These are phyloP conservation scores for Mrakia gelida DNA, from an alignment of 768 basidiomycete species.

Conservation along the genomic window DNA sequence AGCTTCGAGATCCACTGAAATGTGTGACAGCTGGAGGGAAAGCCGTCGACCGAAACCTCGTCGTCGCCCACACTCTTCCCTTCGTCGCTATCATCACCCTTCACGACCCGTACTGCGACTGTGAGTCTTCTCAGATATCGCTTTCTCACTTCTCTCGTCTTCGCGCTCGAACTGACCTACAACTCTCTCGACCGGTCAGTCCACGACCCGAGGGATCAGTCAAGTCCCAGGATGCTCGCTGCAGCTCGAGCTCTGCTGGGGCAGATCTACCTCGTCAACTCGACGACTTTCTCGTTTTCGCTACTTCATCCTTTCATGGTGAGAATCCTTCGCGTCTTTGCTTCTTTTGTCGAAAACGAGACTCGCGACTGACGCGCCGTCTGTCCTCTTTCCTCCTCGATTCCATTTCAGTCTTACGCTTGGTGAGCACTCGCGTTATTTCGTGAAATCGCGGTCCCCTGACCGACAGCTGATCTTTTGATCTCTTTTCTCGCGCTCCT, in stretches of 20 bases:
- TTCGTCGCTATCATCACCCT: constrained; percentile 5
- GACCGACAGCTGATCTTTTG: too few species aligned
- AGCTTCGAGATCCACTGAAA: not conserved
- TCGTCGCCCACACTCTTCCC: constrained; percentile 7
- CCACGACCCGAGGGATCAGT: not conserved
- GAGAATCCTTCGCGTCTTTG: not conserved
- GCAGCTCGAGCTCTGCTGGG: constrained; percentile 6
- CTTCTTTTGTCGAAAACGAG: not conserved
- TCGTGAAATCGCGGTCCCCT: too few species aligned
- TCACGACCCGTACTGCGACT: not conserved
- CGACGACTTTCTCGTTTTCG: constrained; percentile 1
- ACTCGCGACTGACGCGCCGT: not conserved
- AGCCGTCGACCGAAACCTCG: constrained; percentile 1
- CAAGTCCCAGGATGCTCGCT: not conserved
- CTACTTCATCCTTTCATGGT: constrained; percentile 10
- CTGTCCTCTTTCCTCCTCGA: not conserved
- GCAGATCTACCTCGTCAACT: not conserved
- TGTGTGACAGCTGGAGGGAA: not conserved
- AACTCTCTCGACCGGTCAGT: not conserved
- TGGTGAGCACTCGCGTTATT: not conserved
- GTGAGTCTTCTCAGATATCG: not conserved
- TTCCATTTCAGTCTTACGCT: not conserved
- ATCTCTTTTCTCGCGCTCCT: too few species aligned
- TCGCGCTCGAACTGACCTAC: not conserved
- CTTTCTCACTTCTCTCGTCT: not conserved